Percentiles rank a stretch among this genome's conserved stretches.
Evolutionary conservation across 495 filamentous ascomycete genomes (phyloP).

Genomic region (Podospora bellae-mahoneyi): DNA sequence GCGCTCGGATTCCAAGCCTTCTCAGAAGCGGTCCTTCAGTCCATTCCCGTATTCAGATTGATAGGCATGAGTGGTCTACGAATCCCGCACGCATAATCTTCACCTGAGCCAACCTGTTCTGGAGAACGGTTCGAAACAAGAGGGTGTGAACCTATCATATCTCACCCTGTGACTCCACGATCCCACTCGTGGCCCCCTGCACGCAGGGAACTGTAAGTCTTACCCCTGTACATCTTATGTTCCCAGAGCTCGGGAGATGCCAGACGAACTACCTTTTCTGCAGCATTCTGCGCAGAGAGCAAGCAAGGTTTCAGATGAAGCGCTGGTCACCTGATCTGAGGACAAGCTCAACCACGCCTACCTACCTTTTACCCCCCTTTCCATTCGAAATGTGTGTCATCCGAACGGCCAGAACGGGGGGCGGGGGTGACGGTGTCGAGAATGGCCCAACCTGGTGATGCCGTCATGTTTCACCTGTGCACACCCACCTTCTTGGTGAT

Average conservation of each 20-base stretch:
- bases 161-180: neutral
- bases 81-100: neutral
- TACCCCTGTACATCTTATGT: neutral
- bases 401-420: neutral
- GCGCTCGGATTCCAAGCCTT: neutral
- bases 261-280: neutral
- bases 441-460: conserved; percentile 1
- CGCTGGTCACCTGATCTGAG: neutral
- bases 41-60: neutral
- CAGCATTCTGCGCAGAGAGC: neutral
- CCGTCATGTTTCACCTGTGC: neutral
- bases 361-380: neutral
- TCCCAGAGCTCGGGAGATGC: neutral
- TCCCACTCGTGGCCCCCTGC: neutral
- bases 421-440: neutral
- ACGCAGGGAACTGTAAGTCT: neutral
- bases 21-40: neutral
- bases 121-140: neutral
- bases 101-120: neutral
- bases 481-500: neutral
- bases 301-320: neutral
- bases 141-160: conserved; percentile 12
- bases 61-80: neutral
- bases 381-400: neutral
- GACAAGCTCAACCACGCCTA: neutral